Evolutionary conservation across 2,329 filamentous ascomycete genomes (phyloP).

Genomic region (Ceratocystis destructans): DNA sequence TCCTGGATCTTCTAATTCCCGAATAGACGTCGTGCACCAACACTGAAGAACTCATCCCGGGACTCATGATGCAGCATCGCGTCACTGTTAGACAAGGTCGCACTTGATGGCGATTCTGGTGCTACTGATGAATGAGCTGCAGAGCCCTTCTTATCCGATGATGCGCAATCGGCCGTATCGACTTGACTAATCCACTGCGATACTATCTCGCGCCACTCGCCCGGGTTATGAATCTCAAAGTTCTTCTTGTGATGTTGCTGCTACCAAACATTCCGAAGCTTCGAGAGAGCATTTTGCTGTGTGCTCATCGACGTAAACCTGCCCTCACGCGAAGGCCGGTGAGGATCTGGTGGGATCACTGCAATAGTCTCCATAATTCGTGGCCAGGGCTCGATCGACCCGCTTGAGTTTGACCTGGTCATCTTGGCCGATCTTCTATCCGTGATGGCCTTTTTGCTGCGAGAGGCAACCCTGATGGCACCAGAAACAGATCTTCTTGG

Average conservation of each 20-base stretch:
- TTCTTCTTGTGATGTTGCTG: neutral
- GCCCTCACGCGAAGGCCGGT: neutral
- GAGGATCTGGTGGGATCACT: neutral
- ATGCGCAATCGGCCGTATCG: neutral
- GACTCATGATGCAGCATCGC: neutral
- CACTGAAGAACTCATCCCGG: neutral
- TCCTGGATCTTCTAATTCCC: neutral
- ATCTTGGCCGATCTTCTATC: neutral
- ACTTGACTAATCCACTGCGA: constrained; percentile 1
- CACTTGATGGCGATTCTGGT: neutral
- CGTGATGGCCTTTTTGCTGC: neutral
- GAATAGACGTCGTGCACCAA: neutral
- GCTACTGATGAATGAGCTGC: neutral
- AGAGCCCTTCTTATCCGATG: neutral
- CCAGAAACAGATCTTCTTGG: neutral
- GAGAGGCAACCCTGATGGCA: neutral
- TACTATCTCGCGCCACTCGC: neutral
- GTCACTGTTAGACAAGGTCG: neutral
- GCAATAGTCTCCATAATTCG: neutral
- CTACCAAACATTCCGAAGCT: neutral
- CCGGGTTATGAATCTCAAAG: neutral
- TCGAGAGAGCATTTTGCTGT: neutral
- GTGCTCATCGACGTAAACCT: neutral
- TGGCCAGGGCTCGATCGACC: neutral
- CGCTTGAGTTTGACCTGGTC: neutral